Percentiles rank a stretch among this genome's conserved stretches.
phyloP scores from a whole-genome alignment of 2,329 filamentous ascomycete genomes.

The Aspergillus pseudoviridinutans region DNA sequence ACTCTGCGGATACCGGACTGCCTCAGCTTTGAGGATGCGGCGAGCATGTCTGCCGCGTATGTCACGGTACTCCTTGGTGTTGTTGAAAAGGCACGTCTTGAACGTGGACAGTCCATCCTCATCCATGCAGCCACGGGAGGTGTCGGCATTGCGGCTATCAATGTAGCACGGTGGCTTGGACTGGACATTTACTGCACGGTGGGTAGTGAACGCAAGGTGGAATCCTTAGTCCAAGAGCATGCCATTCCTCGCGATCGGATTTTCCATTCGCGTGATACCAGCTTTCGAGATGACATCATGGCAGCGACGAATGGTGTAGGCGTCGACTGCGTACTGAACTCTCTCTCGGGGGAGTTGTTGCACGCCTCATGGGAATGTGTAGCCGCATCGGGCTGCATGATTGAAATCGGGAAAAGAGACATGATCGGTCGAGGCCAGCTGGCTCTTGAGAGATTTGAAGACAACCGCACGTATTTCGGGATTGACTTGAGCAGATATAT shows the following conservation, averaged over 20 bases:
- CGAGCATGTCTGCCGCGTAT: background rate
- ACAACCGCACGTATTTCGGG: too few species aligned
- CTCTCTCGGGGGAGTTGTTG: conserved; percentile 17
- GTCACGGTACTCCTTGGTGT: background rate
- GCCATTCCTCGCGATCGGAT: too few species aligned
- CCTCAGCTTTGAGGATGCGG: conserved; percentile 1
- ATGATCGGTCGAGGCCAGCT: too few species aligned
- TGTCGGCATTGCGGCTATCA: conserved; percentile 8
- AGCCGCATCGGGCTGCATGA: too few species aligned
- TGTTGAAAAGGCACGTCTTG: background rate
- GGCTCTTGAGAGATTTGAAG: too few species aligned
- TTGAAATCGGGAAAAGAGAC: too few species aligned
- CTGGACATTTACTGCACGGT: conserved; percentile 3
- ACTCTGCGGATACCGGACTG: background rate
- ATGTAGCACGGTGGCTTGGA: background rate
- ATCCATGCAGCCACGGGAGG: conserved; percentile 12
- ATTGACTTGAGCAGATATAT: too few species aligned
- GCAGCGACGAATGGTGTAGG: conserved; percentile 9
- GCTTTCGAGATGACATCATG: conserved; percentile 11
- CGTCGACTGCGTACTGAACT: conserved; percentile 23
- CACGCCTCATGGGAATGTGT: conserved; percentile 24
- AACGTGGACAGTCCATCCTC: conserved; percentile 2
- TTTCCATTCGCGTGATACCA: conserved; percentile 2
- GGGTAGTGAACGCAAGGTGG: too few species aligned
- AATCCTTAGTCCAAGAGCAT: too few species aligned